phyloP scores from a whole-genome alignment of 305 asterid genomes.

The Salvia sclarea region DNA sequence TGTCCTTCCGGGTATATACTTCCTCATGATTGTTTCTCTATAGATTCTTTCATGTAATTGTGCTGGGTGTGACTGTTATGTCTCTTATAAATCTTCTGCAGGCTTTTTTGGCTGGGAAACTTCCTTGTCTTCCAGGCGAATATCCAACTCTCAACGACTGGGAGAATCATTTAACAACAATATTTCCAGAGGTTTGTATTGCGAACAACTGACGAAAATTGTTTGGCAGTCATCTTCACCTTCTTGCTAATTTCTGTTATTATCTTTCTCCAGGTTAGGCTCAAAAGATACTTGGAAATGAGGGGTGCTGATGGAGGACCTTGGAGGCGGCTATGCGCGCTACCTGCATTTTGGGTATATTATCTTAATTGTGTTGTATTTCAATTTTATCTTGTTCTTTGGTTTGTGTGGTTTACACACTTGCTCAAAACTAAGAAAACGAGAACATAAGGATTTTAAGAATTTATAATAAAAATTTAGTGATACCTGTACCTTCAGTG shows the following conservation, averaged over 20 bases:
- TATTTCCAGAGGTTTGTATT: constrained; percentile 82
- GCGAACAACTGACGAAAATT: constrained; percentile 26
- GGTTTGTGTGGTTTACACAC: background rate
- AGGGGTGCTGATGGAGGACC: constrained; percentile 99
- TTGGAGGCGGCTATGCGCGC: constrained; percentile 90
- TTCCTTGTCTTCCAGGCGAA: constrained; percentile 81
- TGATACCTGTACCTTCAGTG: background rate
- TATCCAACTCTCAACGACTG: constrained; percentile 86
- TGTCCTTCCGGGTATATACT: constrained; percentile 82
- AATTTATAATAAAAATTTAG: background rate
- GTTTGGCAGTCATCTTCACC: constrained; percentile 12
- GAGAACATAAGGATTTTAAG: constrained; percentile 4
- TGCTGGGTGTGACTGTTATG: constrained; percentile 11
- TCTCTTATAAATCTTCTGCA: constrained; percentile 37
- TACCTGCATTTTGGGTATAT: constrained; percentile 96
- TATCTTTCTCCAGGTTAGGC: constrained; percentile 71
- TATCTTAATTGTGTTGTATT: background rate
- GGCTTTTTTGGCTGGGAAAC: constrained; percentile 95
- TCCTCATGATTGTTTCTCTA: constrained; percentile 12
- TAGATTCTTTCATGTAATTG: background rate
- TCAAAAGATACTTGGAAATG: constrained; percentile 95
- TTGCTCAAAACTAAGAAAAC: background rate
- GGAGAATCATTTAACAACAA: constrained; percentile 95
- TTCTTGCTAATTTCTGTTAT: constrained; percentile 14
- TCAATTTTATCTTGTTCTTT: background rate